These are phyloP conservation scores for Colletotrichum kahawae DNA, from an alignment of 2,329 filamentous ascomycete species.

Conservation along the genomic window DNA sequence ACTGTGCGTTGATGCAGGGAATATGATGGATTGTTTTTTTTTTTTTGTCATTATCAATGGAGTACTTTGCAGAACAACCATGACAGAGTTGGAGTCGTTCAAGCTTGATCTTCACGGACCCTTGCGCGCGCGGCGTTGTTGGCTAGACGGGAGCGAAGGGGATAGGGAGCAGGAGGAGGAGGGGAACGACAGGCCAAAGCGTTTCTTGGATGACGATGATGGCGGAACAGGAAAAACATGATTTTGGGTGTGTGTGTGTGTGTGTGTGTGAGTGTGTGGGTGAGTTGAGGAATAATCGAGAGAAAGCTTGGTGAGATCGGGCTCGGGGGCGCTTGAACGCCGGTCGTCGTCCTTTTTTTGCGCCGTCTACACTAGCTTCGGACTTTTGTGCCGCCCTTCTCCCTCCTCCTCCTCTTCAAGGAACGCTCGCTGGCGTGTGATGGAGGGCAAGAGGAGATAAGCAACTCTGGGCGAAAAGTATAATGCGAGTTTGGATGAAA, in stretches of 20 bases:
- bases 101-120: not conserved
- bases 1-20: not conserved
- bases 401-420: not conserved
- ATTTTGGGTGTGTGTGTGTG: not conserved
- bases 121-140: not conserved
- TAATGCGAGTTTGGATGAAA: constrained; percentile 3
- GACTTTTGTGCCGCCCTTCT: not conserved
- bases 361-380: not conserved
- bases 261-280: not conserved
- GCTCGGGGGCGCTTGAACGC: not conserved
- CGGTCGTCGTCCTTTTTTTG: not conserved
- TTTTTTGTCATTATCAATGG: not conserved
- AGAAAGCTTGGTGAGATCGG: not conserved
- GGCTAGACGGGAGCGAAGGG: not conserved
- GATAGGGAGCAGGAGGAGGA: not conserved
- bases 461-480: not conserved
- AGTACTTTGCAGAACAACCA: not conserved
- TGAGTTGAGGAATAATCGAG: not conserved
- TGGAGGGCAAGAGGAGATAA: not conserved
- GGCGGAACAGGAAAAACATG: not conserved
- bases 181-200: not conserved
- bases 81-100: not conserved
- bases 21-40: not conserved
- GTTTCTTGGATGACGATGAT: not conserved
- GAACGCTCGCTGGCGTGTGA: not conserved